Base-by-base conservation (phyloP, 805 yeast genomes). In the Yamadazyma tumulicola region DNA sequence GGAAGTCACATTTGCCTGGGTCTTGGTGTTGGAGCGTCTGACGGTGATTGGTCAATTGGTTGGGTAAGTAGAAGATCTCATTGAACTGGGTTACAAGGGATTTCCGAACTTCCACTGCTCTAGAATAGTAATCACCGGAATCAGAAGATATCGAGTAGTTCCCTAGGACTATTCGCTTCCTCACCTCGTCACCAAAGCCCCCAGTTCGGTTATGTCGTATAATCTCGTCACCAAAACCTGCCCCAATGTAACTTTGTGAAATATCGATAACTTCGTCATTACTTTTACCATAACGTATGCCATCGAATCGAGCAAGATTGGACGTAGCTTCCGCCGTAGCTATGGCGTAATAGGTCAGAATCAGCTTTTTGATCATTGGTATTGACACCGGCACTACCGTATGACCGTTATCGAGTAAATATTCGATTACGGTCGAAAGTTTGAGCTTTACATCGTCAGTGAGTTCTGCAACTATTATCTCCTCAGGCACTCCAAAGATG, bases 271-370 rank as follows among this genome's bases (percentile, higher is more conserved):
- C 8, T 11, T 32, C 25, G n/a, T 26, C 56, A 1, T 72, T 65
- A 24, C 84, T 64, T 36, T 51, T 58, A 0, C 97, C 97, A 53
- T 81, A 93, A 37, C 97, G 67, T 14, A 89, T 64, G 2, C 98
- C 98, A 58, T 93, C 98, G 52, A 74, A 93, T 20, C 97, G 68
- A 1, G 96, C 75, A 31, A 93, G 68, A 52, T 93, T 93, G 0
- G 97, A 91, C 1, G 94, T 81, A 0, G 97, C 97, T 52, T 93
- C 98, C 0, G 96, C 84, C 0, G 96, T 84, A 2, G 93, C 89
- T 23, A 94, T 48, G 0, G 96, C 84, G 54, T 85, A 91, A 57
- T 93, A 93, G 0, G 87, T 75, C 18, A 94, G 88, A 12, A 93
- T 59, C 17, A 89, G 72, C 35, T 69, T 61, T 38, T 72, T 72